Evolutionary conservation across 108 stramenopile species (phyloP).

Genomic region (Aurantiochytrium sp.): DNA sequence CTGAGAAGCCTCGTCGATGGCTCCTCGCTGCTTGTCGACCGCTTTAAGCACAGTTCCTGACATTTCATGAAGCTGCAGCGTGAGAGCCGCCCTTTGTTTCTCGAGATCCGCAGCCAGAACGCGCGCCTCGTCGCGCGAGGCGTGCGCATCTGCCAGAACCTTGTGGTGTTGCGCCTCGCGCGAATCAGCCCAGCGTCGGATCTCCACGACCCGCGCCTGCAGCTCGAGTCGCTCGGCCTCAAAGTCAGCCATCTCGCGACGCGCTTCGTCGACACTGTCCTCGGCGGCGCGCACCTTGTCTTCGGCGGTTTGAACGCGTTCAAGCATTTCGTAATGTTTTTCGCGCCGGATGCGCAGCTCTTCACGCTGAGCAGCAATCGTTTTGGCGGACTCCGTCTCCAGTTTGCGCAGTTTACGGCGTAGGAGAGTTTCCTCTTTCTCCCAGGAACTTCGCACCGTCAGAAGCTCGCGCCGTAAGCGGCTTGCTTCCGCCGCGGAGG

Average conservation of each 20-base stretch:
- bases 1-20: background rate
- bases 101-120: background rate
- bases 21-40: background rate
- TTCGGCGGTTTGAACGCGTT: background rate
- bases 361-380: background rate
- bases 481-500: background rate
- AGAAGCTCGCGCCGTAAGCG: background rate
- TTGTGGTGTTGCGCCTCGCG: background rate
- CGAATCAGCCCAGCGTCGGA: background rate
- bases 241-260: background rate
- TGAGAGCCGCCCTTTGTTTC: background rate
- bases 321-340: background rate
- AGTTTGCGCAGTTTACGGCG: background rate
- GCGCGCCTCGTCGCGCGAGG: background rate
- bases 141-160: background rate
- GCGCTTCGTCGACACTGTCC: background rate
- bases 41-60: background rate
- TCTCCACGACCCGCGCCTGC: background rate
- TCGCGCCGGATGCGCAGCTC: background rate
- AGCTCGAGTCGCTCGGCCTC: background rate
- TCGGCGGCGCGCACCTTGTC: background rate
- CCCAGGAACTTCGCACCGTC: background rate
- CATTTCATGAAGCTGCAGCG: conserved; percentile 6
- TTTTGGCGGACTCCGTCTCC: background rate
- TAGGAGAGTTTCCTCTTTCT: background rate